Evolutionary conservation across 345 rosid species (phyloP).

Genomic region (Syzygium jambos): DNA sequence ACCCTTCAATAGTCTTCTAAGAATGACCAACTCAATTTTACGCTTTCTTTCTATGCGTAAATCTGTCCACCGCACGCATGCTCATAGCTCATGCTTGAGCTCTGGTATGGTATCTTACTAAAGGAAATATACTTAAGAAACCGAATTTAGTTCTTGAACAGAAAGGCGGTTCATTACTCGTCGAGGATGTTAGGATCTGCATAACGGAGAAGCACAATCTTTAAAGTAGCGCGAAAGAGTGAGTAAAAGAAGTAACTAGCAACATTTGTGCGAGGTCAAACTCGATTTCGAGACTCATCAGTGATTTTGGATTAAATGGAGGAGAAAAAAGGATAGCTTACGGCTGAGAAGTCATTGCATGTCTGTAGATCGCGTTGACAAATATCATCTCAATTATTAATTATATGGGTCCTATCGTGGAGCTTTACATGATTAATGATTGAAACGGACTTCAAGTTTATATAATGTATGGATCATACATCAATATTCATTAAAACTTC

Average conservation of each 20-base stretch:
- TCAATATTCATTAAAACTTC: too few relatives aligned
- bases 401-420: not conserved
- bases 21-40: not conserved
- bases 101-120: too few relatives aligned
- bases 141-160: not conserved
- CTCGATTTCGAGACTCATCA: not conserved
- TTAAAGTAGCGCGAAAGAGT: too few relatives aligned
- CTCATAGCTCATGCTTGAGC: too few relatives aligned
- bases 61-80: too few relatives aligned
- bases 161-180: not conserved
- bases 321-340: not conserved
- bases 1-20: too few relatives aligned
- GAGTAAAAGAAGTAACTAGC: too few relatives aligned
- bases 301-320: not conserved
- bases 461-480: not conserved
- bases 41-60: not conserved
- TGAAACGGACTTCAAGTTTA: not conserved
- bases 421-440: not conserved
- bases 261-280: too few relatives aligned
- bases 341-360: not conserved
- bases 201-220: too few relatives aligned
- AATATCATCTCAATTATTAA: not conserved
- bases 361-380: not conserved
- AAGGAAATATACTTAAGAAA: not conserved
- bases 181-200: too few relatives aligned